Base-by-base conservation (phyloP, 495 filamentous ascomycete genomes). In the Daldinia decipiens region DNA sequence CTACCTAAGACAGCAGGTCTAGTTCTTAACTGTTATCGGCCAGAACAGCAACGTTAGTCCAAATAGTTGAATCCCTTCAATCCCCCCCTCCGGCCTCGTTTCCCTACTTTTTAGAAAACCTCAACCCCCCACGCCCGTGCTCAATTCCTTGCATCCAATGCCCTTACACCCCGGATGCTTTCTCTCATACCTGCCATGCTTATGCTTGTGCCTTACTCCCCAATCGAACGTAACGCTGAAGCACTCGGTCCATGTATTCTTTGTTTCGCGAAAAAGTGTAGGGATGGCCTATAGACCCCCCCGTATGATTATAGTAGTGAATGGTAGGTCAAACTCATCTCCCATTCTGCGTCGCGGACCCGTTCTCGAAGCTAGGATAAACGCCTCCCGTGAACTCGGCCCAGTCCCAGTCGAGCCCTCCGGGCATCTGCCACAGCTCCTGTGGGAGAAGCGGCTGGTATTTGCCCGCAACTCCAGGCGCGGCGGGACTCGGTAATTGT, bases 371-470 rank as follows among this genome's bases (percentile, higher is more conserved):
- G 54, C 81, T 82, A 4, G 83, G 82, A 72, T 86, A 86, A 4
- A 79, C 77, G 3, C 82, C 83, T 7, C 83, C 83, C 51, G 88
- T 91, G 87, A 95, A 91, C 76, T 97, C 93, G 0, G 93, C 93
- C 95, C 96, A 98, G 75, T 98, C 93, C 96, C 96, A 99, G 76
- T 98, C 96, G 21, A 98, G 86, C 13, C 92, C 95, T 90, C 97
- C 96, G 9, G 94, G 92, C 88, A 97, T 91, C 78, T 93, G 91
- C 92, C 94, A 99, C 57, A 99, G 80, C 83, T 98, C 96, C 73
- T 95, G 93, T n/a, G 95, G 95, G 50, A 98, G 91, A 74, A 97
- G 93, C 1, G 94, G 94, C 69, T 97, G 93, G 76, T 97, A 93
- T 76, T 70, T 70, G 17, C 54, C 53, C 56, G 54, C 52, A 11